Percentiles rank a stretch among this genome's conserved stretches.
Conservation (phyloP, 1,284 basidiomycete species). For the Irpex rosettiformis region DNA sequence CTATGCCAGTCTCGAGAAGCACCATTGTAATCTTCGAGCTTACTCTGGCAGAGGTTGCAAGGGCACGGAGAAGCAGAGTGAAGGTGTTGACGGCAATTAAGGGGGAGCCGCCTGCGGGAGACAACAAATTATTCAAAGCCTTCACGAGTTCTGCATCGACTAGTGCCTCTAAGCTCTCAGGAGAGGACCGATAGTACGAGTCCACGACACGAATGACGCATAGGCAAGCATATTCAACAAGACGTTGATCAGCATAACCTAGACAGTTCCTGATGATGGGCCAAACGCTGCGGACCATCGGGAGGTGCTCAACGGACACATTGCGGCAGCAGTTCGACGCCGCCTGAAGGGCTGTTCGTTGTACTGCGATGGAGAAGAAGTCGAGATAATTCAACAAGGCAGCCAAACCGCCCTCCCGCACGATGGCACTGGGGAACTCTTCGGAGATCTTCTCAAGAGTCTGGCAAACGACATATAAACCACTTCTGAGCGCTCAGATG, state of each 20-base stretch:
- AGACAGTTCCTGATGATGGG: slow-evolving; percentile 90
- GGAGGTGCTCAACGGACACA: slow-evolving; percentile 81
- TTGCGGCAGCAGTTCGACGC: slow-evolving; percentile 95
- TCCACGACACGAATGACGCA: slow-evolving; percentile 92
- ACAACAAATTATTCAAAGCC: slow-evolving; percentile 80
- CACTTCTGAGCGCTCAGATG: slow-evolving; percentile 10
- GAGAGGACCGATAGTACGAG: slow-evolving; percentile 80
- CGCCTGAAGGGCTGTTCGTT: slow-evolving; percentile 93
- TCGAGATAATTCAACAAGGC: slow-evolving; percentile 92
- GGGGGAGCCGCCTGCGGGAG: slow-evolving; percentile 84
- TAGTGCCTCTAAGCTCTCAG: slow-evolving; percentile 82
- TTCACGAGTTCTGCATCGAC: slow-evolving; percentile 81
- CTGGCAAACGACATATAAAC: slow-evolving; percentile 41
- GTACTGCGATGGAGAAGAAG: slow-evolving; percentile 95
- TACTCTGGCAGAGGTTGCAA: slow-evolving; percentile 82
- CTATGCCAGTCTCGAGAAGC: slow-evolving; percentile 87
- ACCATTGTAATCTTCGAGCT: slow-evolving; percentile 85
- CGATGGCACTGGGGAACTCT: slow-evolving; percentile 92
- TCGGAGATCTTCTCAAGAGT: slow-evolving; percentile 97
- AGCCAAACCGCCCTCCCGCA: slow-evolving; percentile 88
- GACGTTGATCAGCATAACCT: slow-evolving; percentile 85
- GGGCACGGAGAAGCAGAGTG: slow-evolving; percentile 81
- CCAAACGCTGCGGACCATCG: slow-evolving; percentile 87
- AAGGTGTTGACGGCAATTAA: slow-evolving; percentile 84
- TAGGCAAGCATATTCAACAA: slow-evolving; percentile 91